A percentile compares a stretch with the other conserved stretches of the same genome.
Conservation (phyloP, 177 flowering plant genomes). For the Vitis hybrid region DNA sequence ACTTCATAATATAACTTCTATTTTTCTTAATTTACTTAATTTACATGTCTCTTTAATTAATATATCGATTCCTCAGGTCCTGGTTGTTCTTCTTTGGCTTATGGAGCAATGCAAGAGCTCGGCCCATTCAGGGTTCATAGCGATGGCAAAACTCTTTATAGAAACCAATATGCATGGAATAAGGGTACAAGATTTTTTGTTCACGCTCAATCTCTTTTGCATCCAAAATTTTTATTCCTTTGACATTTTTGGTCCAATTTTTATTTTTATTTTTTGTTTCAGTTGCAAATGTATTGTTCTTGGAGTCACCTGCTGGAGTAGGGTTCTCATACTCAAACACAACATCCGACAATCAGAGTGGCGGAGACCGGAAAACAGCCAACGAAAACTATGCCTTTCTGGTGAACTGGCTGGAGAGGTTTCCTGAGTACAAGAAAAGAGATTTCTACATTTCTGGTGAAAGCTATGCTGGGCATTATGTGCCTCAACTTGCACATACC, state of each 20-base stretch:
- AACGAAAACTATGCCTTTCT: constrained; percentile 52
- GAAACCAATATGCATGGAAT: constrained; percentile 64
- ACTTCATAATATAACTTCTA: too few relatives aligned
- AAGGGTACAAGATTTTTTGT: constrained; percentile 33
- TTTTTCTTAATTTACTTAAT: too few relatives aligned
- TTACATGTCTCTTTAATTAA: background rate
- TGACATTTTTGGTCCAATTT: background rate
- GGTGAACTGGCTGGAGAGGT: constrained; percentile 69
- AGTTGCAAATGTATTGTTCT: constrained; percentile 74
- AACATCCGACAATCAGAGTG: constrained; percentile 34
- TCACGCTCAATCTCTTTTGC: background rate
- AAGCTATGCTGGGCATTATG: constrained; percentile 79
- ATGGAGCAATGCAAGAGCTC: constrained; percentile 77
- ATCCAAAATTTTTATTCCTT: background rate
- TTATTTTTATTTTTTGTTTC: background rate
- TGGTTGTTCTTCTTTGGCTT: constrained; percentile 76
- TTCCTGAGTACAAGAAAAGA: constrained; percentile 64
- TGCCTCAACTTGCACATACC: constrained; percentile 68
- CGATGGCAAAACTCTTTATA: constrained; percentile 63
- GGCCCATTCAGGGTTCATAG: constrained; percentile 77
- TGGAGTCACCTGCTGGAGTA: constrained; percentile 73
- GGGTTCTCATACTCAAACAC: constrained; percentile 73
- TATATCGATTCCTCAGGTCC: constrained; percentile 44
- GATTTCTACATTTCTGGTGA: constrained; percentile 76
- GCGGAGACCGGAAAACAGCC: constrained; percentile 58